phyloP scores from a whole-genome alignment of 805 yeast genomes.

The Kluyveromyces siamensis region DNA sequence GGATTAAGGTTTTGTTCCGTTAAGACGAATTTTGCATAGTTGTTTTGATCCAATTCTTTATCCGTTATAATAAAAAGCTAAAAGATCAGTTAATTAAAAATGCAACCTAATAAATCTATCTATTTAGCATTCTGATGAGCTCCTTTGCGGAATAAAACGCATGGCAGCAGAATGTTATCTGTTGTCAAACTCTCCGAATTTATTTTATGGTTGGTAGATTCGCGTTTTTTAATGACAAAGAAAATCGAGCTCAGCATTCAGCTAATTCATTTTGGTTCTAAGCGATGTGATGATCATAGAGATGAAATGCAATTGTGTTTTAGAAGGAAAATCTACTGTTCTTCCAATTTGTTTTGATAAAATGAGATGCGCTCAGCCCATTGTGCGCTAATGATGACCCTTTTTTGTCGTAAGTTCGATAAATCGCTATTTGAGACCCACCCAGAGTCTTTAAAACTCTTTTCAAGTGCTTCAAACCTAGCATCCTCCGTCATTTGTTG shows the following conservation, averaged over 20 bases:
- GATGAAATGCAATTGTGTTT: background rate
- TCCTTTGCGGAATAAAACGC: background rate
- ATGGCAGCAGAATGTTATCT: background rate
- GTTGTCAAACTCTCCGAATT: background rate
- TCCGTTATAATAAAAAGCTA: background rate
- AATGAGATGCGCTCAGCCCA: slow-evolving; percentile 26
- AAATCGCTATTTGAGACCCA: slow-evolving; percentile 25
- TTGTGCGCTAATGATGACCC: slow-evolving; percentile 20
- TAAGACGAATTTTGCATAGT: no score
- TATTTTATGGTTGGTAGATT: no score
- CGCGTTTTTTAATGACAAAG: no score
- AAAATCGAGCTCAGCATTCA: no score
- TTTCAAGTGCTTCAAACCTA: slow-evolving; percentile 19
- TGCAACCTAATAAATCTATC: background rate
- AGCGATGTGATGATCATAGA: background rate
- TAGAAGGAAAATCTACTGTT: background rate
- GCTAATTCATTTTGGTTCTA: no score
- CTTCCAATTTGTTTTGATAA: slow-evolving; percentile 17
- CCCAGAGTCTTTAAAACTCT: slow-evolving; percentile 17
- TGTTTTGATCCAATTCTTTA: no score
- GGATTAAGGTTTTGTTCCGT: no score
- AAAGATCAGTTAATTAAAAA: background rate
- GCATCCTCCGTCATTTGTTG: slow-evolving; percentile 23
- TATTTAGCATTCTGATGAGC: background rate
- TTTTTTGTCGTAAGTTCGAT: slow-evolving; percentile 16